These are phyloP conservation scores for Lepidium campestre DNA, from an alignment of 441 rosid genomes.

Conservation along the genomic window DNA sequence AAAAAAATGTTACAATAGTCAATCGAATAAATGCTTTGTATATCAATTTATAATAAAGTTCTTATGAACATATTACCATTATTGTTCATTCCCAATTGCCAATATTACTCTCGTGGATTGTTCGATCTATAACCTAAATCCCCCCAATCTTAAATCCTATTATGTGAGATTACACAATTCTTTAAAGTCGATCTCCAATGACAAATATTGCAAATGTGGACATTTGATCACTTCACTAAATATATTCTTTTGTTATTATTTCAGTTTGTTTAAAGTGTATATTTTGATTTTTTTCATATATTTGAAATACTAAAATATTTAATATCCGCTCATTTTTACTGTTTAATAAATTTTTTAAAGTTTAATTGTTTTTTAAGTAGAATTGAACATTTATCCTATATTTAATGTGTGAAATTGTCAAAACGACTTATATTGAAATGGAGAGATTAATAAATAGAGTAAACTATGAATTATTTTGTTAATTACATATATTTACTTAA, in stretches of 20 bases:
- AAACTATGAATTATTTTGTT: background rate
- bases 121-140: no score
- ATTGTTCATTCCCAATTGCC: background rate
- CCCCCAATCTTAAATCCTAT: no score
- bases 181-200: no score
- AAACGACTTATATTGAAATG: background rate
- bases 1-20: conserved; percentile 26
- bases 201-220: no score
- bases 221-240: no score
- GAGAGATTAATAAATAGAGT: background rate
- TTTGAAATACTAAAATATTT: background rate
- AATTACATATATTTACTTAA: background rate
- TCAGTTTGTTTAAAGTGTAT: background rate
- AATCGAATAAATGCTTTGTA: conserved; percentile 30
- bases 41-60: background rate
- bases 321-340: background rate
- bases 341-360: background rate
- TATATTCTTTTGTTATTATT: no score
- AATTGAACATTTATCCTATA: background rate
- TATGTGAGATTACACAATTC: no score
- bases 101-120: background rate
- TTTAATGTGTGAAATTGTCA: background rate
- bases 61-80: conserved; percentile 10
- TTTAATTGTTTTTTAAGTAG: background rate
- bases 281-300: background rate